These are phyloP conservation scores for Penicillium lividum DNA, from an alignment of 495 filamentous ascomycete species.

Conservation along the genomic window DNA sequence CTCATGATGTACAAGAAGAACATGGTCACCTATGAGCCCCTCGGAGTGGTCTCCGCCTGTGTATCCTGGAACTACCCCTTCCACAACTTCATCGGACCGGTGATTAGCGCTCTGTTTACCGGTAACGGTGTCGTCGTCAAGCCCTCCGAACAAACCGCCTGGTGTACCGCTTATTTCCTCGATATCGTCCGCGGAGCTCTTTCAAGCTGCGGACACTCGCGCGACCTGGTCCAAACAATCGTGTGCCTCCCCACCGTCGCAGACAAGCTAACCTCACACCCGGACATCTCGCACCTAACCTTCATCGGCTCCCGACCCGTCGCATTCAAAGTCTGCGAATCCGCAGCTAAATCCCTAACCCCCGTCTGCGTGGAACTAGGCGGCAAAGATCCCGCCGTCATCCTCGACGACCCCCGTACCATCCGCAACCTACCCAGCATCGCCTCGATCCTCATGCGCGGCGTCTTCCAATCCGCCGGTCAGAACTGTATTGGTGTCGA, in stretches of 20 bases:
- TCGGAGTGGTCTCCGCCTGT: slow-evolving; percentile 88
- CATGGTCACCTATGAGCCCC: slow-evolving; percentile 84
- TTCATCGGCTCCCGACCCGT: slow-evolving; percentile 93
- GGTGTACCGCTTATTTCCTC: slow-evolving; percentile 80
- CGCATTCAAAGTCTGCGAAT: slow-evolving; percentile 82
- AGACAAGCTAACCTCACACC: slow-evolving; percentile 80
- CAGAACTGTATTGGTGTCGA: slow-evolving; percentile 99
- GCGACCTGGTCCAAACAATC: slow-evolving; percentile 78
- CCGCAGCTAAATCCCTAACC: slow-evolving; percentile 78
- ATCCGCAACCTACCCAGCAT: slow-evolving; percentile 65
- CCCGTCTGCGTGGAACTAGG: slow-evolving; percentile 88
- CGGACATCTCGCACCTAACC: slow-evolving; percentile 83
- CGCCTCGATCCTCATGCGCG: slow-evolving; percentile 80
- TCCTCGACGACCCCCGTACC: slow-evolving; percentile 72
- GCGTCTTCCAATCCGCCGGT: slow-evolving; percentile 92
- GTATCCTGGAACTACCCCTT: slow-evolving; percentile 98
- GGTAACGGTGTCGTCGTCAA: slow-evolving; percentile 93
- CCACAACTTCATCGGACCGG: slow-evolving; percentile 90
- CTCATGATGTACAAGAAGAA: slow-evolving; percentile 97
- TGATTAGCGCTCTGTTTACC: slow-evolving; percentile 89
- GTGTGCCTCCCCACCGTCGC: slow-evolving; percentile 86
- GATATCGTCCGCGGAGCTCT: slow-evolving; percentile 77
- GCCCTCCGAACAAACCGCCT: slow-evolving; percentile 88
- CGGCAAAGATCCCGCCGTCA: slow-evolving; percentile 92
- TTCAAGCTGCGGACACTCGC: slow-evolving; percentile 77